Percentiles rank a stretch among this genome's conserved stretches.
Conservation (phyloP, 441 rosid genomes). For the Pelargonium exstipulatum region DNA sequence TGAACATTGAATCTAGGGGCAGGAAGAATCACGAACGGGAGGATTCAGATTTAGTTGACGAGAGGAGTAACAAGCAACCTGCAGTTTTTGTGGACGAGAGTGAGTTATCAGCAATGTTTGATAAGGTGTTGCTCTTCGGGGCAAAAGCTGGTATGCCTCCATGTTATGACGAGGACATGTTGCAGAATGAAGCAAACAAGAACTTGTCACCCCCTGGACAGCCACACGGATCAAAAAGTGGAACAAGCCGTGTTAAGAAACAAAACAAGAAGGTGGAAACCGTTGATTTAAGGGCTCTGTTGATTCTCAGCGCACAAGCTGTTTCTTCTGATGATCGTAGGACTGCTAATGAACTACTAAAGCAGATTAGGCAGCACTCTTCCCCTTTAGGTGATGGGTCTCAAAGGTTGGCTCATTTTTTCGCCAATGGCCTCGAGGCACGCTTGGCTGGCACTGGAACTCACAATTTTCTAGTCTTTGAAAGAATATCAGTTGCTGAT, state of each 20-base stretch:
- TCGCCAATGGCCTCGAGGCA: slow-evolving; percentile 79
- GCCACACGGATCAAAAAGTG: slow-evolving; percentile 27
- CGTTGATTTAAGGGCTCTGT: slow-evolving; percentile 57
- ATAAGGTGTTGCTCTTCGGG: slow-evolving; percentile 50
- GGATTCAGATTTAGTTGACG: slow-evolving; percentile 39
- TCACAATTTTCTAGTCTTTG: slow-evolving; percentile 31
- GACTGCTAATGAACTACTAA: slow-evolving; percentile 51
- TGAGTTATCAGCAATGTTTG: slow-evolving; percentile 47
- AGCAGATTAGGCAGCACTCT: slow-evolving; percentile 60
- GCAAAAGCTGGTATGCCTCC: slow-evolving; percentile 15
- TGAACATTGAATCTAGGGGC: slow-evolving; percentile 27
- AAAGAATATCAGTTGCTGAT: slow-evolving; percentile 46
- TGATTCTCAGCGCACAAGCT: slow-evolving; percentile 65
- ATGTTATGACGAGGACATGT: slow-evolving; percentile 14
- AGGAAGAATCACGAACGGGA: slow-evolving; percentile 52
- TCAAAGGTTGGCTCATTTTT: slow-evolving; percentile 72
- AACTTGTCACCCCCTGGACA: slow-evolving; percentile 20
- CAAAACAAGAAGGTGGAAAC: slow-evolving; percentile 40
- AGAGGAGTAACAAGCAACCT: slow-evolving; percentile 50
- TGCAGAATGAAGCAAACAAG: slow-evolving; percentile 14
- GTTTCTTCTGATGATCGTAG: slow-evolving; percentile 46
- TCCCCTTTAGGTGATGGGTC: slow-evolving; percentile 57
- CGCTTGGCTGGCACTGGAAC: slow-evolving; percentile 50
- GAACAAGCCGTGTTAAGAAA: slow-evolving; percentile 29
- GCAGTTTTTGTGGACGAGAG: slow-evolving; percentile 41